A percentile compares a stretch with the other conserved stretches of the same genome.
Evolutionary conservation across 371 early-diverging fungal species (phyloP).

Genomic region (Mucor ambiguus): DNA sequence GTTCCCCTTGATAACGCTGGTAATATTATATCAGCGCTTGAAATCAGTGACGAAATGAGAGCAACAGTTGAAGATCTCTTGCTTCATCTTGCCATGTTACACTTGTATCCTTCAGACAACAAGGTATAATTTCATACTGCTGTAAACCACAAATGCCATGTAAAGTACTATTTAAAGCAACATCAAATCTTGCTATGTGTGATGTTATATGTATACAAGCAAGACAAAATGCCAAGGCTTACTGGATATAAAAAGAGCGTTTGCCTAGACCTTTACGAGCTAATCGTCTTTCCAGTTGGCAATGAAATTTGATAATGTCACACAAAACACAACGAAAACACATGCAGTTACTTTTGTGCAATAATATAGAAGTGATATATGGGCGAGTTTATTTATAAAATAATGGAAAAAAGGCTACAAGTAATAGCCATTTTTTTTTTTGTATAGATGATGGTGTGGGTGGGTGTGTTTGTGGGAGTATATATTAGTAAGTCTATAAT

Average conservation of each 20-base stretch:
- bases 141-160: not conserved
- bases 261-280: not conserved
- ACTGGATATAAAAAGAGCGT: not conserved
- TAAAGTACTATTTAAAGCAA: not conserved
- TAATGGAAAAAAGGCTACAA: not conserved
- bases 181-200: not conserved
- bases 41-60: not conserved
- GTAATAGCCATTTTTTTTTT: not conserved
- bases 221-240: not conserved
- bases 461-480: not conserved
- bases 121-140: not conserved
- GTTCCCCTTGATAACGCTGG: not conserved
- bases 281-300: not conserved
- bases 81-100: not conserved
- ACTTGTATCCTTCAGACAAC: not conserved
- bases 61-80: not conserved
- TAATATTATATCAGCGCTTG: not conserved
- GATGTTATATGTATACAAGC: not conserved
- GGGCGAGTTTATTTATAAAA: not conserved
- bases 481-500: constrained; percentile 13
- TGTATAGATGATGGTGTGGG: not conserved
- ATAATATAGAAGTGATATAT: not conserved
- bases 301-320: not conserved
- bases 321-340: not conserved
- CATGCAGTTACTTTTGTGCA: not conserved